phyloP scores from a whole-genome alignment of 768 basidiomycete genomes.

The Gyrodon lividus region DNA sequence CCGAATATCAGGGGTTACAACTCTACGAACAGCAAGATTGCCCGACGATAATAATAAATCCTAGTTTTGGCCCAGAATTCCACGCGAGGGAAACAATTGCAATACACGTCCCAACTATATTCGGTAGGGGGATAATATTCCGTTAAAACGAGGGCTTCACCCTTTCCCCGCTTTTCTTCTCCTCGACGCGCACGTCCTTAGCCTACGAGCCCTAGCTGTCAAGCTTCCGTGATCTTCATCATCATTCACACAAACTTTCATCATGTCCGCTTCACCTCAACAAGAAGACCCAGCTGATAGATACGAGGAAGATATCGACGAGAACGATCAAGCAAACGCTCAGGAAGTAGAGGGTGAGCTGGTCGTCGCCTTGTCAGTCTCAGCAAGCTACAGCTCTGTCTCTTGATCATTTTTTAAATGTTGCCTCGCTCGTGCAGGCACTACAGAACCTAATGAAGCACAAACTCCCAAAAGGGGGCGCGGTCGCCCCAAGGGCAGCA shows the following conservation, averaged over 20 bases:
- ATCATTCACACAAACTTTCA: slow-evolving; percentile 16
- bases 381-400: slow-evolving; percentile 10
- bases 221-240: slow-evolving; percentile 27
- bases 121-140: slow-evolving; percentile 65
- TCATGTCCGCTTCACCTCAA: slow-evolving; percentile 64
- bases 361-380: slow-evolving; percentile 9
- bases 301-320: slow-evolving; percentile 58
- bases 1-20: slow-evolving; percentile 58
- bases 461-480: slow-evolving; percentile 68
- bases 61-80: slow-evolving; percentile 53
- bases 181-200: slow-evolving; percentile 37
- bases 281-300: slow-evolving; percentile 56
- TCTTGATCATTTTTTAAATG: slow-evolving; percentile 19
- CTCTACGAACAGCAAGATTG: slow-evolving; percentile 49
- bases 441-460: slow-evolving; percentile 38
- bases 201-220: slow-evolving; percentile 17
- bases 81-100: slow-evolving; percentile 67
- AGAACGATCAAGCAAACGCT: slow-evolving; percentile 42
- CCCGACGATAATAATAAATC: slow-evolving; percentile 56
- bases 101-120: slow-evolving; percentile 65
- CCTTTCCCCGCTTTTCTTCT: slow-evolving; percentile 61
- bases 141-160: slow-evolving; percentile 73
- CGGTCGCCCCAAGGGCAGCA: slow-evolving; percentile 89
- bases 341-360: slow-evolving; percentile 33
- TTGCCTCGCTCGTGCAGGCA: slow-evolving; percentile 33